Conservation (phyloP, 805 yeast genomes). For the Wickerhamiella brachini region DNA sequence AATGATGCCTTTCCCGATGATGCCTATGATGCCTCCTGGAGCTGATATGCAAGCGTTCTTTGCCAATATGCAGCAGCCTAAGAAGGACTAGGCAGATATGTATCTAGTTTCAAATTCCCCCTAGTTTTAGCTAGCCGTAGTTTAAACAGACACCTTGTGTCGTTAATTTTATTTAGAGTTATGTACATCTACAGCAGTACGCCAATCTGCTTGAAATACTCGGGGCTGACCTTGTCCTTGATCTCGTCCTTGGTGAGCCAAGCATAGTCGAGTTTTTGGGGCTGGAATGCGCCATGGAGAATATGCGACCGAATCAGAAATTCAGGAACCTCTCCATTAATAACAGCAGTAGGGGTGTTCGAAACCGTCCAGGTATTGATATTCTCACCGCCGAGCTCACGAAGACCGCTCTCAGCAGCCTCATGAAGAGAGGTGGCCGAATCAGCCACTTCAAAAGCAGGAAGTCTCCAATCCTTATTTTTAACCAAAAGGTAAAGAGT, state of each 20-base stretch:
- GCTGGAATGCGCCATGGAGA: slow-evolving; percentile 61
- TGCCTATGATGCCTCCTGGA: slow-evolving; percentile 22
- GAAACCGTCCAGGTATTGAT: slow-evolving; percentile 90
- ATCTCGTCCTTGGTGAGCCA: slow-evolving; percentile 85
- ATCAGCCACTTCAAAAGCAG: slow-evolving; percentile 42
- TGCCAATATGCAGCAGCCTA: slow-evolving; percentile 14
- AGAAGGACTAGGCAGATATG: slow-evolving; percentile 1
- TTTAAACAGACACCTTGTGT: not conserved
- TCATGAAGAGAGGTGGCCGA: slow-evolving; percentile 41
- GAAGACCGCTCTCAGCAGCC: slow-evolving; percentile 63
- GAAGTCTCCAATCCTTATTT: slow-evolving; percentile 53
- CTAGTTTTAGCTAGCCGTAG: not conserved
- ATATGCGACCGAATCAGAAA: slow-evolving; percentile 79
- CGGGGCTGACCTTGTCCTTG: slow-evolving; percentile 33
- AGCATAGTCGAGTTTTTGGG: slow-evolving; percentile 40
- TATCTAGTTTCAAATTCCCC: not conserved
- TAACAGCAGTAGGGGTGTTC: slow-evolving; percentile 65
- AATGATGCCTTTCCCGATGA: slow-evolving; percentile 9
- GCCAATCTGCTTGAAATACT: slow-evolving; percentile 32
- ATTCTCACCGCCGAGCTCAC: slow-evolving; percentile 53
- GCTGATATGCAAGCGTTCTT: slow-evolving; percentile 15
- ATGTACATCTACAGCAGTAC: slow-evolving; percentile 9
- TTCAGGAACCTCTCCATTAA: slow-evolving; percentile 37
- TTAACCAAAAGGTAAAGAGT: slow-evolving; percentile 62
- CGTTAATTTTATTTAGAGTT: not conserved